Base-by-base conservation (phyloP, 192 early-diverging fungal species). In the Coemansia sp. region DNA sequence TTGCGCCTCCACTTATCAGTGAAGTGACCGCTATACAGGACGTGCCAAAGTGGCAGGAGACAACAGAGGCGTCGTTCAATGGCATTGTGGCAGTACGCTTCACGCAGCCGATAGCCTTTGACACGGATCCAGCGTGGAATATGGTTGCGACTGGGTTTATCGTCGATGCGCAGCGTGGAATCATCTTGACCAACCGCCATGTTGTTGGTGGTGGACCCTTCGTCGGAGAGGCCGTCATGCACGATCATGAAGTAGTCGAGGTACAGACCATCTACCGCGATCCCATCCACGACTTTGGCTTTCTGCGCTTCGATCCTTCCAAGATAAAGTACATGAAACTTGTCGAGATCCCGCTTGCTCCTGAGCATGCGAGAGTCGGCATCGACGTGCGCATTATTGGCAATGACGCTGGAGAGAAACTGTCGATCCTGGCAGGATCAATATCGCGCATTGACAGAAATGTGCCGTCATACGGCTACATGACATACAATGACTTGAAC, bases 251-350 rank as follows among this genome's bases (percentile, higher is more conserved):
- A 68, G 89, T 90, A 54, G 87, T 91, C 19, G 85, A 85, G 30
- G 74, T 90, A 25, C 77, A 82, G 19, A 86, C 88, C 3, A 83
- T 93, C 28, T 93, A 91, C 62, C 86, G 90, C 49, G 91, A 93
- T 59, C 91, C 91, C 0, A 83, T 93, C 41, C 91, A 93, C 68
- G 91, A 93, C 77, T 93, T 91, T 88, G 90, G 90, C 5, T 90
- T 93, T 61, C 76, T 91, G 63, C 77, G 85, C 73, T 93, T 90
- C 53, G 88, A 93, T 60, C 87, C 85, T 5, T 60, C 65, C 26
- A 76, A 86, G 63, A 72, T 93, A 49, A 85, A 88, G 57, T 88
- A 87, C 61, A 90, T 90, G 85, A 68, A 87, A 18, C 67, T 91
- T 4, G 71, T 79, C 9, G 83, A 87, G 58, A 92, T 93, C 56